Evolutionary conservation across 495 filamentous ascomycete species (phyloP), one percentile per base, ranked within the genome.

Genomic region (Copromyces sp.): DNA sequence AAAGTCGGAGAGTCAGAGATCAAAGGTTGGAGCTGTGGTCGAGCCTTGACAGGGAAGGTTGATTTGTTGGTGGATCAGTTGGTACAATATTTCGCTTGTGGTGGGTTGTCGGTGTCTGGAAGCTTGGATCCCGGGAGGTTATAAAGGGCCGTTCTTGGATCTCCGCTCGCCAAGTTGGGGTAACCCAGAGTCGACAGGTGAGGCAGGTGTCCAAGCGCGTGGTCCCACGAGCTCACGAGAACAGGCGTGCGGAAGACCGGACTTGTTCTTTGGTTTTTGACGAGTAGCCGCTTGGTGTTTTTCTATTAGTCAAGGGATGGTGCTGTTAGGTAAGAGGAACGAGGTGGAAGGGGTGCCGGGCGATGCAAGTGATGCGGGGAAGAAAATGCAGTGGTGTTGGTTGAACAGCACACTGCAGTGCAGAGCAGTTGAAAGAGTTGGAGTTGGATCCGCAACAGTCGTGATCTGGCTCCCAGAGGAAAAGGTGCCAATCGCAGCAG

Each of bases 221-320:
- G 53, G 53, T 35, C 29, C 53, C 53, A 61, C 53, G 53, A 35
- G 53, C 53, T 61, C 53, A 61, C 53, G 53, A 61, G 29, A 61
- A 61, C 53, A 61, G 24, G 53, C 29, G 53, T 61, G 53, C 53
- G 6, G 14, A 20, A 47, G 53, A 29, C 44, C 45, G 9, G 47
- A 59, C 47, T 59, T 59, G 3, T 59, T 59, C 20, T 59, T 59
- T 59, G 35, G 35, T 0, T 37, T 3, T 37, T 37, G 5, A 37
- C 0, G 35, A 1, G 53, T 32, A 71, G 70, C 41, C 70, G 70
- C 47, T 39, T 41, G 40, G 73, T 65, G 74, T 35, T 81, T 83
- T 85, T 83, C 79, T 84, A 81, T 86, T 86, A 86, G 84, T 86
- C 84, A 86, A 84, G 70, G 73, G 72, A 71, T 42, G 72, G 73